Conservation (phyloP, 177 flowering plant genomes). For the Vitis hybrid region DNA sequence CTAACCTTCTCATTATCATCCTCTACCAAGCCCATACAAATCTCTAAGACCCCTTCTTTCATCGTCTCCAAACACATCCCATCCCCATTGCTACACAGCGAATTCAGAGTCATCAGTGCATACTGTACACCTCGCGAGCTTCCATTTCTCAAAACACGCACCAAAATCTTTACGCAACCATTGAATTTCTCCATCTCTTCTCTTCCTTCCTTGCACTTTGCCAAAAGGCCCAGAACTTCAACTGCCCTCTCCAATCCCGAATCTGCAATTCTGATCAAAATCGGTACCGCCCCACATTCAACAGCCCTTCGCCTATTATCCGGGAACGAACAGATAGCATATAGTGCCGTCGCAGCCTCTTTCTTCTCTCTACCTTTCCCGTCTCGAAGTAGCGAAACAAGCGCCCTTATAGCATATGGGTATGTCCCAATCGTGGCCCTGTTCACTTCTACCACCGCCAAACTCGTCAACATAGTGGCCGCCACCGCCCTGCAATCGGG, state of each 20-base stretch:
- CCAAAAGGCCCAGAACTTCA: slow-evolving; percentile 73
- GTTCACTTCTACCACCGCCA: slow-evolving; percentile 93
- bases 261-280: slow-evolving; percentile 47
- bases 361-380: slow-evolving; percentile 78
- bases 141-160: slow-evolving; percentile 50
- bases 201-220: slow-evolving; percentile 75
- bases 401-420: slow-evolving; percentile 59
- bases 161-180: slow-evolving; percentile 54
- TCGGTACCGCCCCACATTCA: slow-evolving; percentile 65
- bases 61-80: slow-evolving; percentile 38
- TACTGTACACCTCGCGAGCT: slow-evolving; percentile 61
- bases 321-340: slow-evolving; percentile 68
- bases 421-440: slow-evolving; percentile 87
- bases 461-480: slow-evolving; percentile 82
- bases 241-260: slow-evolving; percentile 79
- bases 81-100: slow-evolving; percentile 49
- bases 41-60: slow-evolving; percentile 60
- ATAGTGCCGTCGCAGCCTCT: slow-evolving; percentile 93
- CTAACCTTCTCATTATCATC: slow-evolving; percentile 87
- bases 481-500: slow-evolving; percentile 71
- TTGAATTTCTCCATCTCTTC: slow-evolving; percentile 61
- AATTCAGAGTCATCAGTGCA: slow-evolving; percentile 55
- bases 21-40: slow-evolving; percentile 61
- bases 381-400: slow-evolving; percentile 53
- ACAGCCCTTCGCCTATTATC: slow-evolving; percentile 75